Conservation (phyloP, 2,329 filamentous ascomycete species). For the Conoideocrella luteorostrata region DNA sequence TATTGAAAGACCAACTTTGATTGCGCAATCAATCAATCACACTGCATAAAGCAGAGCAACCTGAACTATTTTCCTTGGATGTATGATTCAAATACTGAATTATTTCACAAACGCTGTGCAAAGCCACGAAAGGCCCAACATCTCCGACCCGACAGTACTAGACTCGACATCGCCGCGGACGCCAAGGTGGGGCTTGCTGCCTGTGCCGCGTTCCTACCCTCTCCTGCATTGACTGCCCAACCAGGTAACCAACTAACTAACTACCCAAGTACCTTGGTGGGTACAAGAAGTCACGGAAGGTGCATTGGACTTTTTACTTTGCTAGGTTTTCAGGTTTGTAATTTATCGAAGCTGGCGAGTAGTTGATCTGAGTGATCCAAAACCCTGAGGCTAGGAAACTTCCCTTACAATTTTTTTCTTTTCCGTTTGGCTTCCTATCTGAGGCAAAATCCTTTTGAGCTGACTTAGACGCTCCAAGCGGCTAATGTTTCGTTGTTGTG, state of each 20-base stretch:
- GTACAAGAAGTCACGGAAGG: slow-evolving; percentile 7
- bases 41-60: too few species aligned
- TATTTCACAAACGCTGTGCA: too few species aligned
- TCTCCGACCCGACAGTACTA: not conserved
- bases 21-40: too few species aligned
- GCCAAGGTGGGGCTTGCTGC: slow-evolving; percentile 6
- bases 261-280: not conserved
- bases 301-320: not conserved
- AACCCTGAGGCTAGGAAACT: not conserved
- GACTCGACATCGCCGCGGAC: not conserved
- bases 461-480: too few species aligned
- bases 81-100: too few species aligned
- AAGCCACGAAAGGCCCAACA: not conserved
- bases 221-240: slow-evolving; percentile 5
- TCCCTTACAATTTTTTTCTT: not conserved
- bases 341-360: not conserved
- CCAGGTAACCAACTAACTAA: slow-evolving; percentile 3
- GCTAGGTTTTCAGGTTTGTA: not conserved
- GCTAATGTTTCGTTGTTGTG: too few species aligned
- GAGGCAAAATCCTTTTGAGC: too few species aligned
- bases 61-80: too few species aligned
- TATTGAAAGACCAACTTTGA: too few species aligned
- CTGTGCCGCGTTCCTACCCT: slow-evolving; percentile 6
- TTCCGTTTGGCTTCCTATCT: not conserved
- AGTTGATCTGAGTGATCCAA: not conserved